A percentile compares a stretch with the other conserved stretches of the same genome.
phyloP scores from a whole-genome alignment of 306 rosid species.

The Cyamopsis tetragonoloba region DNA sequence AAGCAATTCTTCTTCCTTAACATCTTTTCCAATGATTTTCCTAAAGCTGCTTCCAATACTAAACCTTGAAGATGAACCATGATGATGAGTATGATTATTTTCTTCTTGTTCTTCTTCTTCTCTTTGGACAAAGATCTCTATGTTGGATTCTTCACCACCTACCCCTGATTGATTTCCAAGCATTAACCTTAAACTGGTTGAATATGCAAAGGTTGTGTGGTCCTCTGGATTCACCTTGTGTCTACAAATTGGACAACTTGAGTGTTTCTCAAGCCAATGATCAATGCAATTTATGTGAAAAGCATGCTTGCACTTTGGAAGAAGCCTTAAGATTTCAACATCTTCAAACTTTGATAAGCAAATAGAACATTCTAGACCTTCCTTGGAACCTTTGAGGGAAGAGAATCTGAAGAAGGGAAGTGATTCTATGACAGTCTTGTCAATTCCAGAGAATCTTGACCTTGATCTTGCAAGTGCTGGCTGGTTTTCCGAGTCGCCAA shows the following conservation, averaged over 20 bases:
- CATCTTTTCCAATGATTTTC: constrained; percentile 37
- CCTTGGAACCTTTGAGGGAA: constrained; percentile 72
- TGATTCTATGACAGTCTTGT: constrained; percentile 78
- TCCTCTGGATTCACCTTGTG: constrained; percentile 64
- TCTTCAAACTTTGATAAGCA: constrained; percentile 88
- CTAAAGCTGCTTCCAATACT: constrained; percentile 86
- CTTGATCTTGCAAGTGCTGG: constrained; percentile 43
- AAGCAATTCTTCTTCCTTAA: constrained; percentile 45
- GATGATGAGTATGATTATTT: too few relatives aligned
- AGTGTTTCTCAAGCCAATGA: constrained; percentile 85
- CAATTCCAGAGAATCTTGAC: constrained; percentile 74
- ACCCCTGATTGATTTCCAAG: constrained; percentile 39
- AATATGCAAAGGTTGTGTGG: constrained; percentile 40
- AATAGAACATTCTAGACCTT: constrained; percentile 86
- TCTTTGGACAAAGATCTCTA: constrained; percentile 82
- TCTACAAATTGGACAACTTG: constrained; percentile 94
- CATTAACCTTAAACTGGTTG: constrained; percentile 71
- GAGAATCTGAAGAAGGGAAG: constrained; percentile 95
- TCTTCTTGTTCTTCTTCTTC: constrained; percentile 46
- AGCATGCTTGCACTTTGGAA: constrained; percentile 91
- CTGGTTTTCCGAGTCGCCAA: constrained; percentile 22
- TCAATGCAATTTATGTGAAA: constrained; percentile 89
- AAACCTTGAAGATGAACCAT: constrained; percentile 71
- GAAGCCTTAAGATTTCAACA: constrained; percentile 61
- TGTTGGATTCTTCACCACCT: constrained; percentile 55